A percentile compares a stretch with the other conserved stretches of the same genome.
phyloP scores from a whole-genome alignment of 2,329 filamentous ascomycete species.

The Microsporum ferrugineum region DNA sequence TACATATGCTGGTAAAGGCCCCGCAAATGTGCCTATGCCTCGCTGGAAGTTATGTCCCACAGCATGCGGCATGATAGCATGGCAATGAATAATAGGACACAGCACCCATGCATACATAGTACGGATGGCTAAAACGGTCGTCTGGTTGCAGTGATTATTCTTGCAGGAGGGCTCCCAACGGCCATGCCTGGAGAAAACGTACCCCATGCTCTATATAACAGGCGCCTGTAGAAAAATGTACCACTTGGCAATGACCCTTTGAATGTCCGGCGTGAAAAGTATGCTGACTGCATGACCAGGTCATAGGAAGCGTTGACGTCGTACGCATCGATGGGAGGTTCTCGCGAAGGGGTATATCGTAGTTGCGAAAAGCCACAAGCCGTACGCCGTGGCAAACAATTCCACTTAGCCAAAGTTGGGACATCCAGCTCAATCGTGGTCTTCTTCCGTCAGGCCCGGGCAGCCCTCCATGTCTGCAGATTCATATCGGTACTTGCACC shows the following conservation, averaged over 20 bases:
- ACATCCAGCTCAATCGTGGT: slow-evolving; percentile 48
- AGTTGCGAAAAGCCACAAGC: neutral
- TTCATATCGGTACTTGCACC: slow-evolving; percentile 79
- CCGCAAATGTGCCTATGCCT: neutral
- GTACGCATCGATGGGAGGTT: neutral
- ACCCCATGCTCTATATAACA: neutral
- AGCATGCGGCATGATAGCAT: neutral
- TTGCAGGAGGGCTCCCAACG: neutral
- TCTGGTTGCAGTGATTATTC: neutral
- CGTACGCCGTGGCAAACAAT: neutral
- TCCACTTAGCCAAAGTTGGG: neutral
- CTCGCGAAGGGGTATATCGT: neutral
- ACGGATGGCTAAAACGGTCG: neutral
- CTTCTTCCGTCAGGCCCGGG: slow-evolving; percentile 76
- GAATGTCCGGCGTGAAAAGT: neutral
- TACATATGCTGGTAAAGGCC: neutral
- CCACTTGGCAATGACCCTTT: neutral
- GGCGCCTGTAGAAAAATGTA: neutral
- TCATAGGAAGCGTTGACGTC: neutral
- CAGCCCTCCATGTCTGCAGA: slow-evolving; percentile 68
- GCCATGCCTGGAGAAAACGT: no score
- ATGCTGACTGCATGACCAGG: neutral
- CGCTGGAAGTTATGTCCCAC: neutral
- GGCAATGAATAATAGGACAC: neutral
- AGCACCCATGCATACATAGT: neutral